Evolutionary conservation across 192 early-diverging fungal species (phyloP), one percentile per base, ranked within the genome.

Genomic region (Backusella sp.): DNA sequence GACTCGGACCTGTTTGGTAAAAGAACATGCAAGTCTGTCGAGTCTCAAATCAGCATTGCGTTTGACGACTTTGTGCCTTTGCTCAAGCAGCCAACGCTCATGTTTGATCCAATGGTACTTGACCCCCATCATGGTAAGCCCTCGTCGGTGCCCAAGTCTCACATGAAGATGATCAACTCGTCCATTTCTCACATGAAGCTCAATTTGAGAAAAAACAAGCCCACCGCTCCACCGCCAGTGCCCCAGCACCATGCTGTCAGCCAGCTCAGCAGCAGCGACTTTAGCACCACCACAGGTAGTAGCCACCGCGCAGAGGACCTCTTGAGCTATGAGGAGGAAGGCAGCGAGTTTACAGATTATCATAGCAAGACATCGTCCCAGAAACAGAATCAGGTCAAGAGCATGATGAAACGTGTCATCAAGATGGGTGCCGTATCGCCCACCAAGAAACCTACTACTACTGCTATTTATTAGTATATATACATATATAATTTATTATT

Each of bases 341-440:
- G 56, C 12, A 62, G 21, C 28, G n/a, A 36, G 21, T 62, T 62
- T 62, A 23, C 56, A 14, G 56, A 62, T 62, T 62, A 62, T 3
- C 9, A 35, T 35, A 53, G 49, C 17, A 49, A 72, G 9, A 7
- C 44, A 52, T 53, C 44, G 11, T 62, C 56, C 12, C 56, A 62
- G 56, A 72, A 72, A 23, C 68, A 49, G 26, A 72, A 72, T 8
- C 44, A 72, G 4, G 49, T 72, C 17, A 72, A 72, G 46, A 72
- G 32, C n/a, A 72, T 72, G 46, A 72, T 72, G 71, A 49, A 53
- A 49, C 44, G 71, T 52, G 71, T 72, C 14, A 72, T 72, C n/a
- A 72, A 72, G 44, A 72, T 72, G 30, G 71, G 71, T 36, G 44
- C 46, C 21, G n/a, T 69, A 21, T 35, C 37, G 14, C 68, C 68